Conservation (phyloP, 2,329 filamentous ascomycete species). For the Chrysosporium queenslandicum region DNA sequence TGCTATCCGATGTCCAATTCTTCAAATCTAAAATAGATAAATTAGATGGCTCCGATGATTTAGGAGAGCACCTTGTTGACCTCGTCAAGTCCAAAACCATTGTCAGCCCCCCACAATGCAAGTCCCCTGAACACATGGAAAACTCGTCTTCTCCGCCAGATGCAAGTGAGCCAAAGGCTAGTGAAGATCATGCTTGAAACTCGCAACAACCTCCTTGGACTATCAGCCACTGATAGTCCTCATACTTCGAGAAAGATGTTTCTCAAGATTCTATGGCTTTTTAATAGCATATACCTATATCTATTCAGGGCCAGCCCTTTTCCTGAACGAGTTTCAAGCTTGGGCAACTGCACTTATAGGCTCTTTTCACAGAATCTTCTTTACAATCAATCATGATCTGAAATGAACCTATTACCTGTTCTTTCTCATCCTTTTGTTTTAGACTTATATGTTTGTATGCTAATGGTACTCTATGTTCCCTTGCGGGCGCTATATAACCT, state of each 20-base stretch:
- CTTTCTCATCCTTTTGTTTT: not conserved
- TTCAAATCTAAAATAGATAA: conserved; percentile 62
- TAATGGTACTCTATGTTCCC: not conserved
- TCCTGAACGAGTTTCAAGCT: not conserved
- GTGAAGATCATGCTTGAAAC: not conserved
- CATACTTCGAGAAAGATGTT: not conserved
- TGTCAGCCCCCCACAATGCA: conserved; percentile 10
- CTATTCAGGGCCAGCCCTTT: not conserved
- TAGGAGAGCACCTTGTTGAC: conserved; percentile 58
- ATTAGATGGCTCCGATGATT: conserved; percentile 66
- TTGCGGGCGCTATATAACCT: not conserved
- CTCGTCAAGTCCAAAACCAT: conserved; percentile 33
- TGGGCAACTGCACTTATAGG: not conserved
- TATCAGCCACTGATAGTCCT: not conserved
- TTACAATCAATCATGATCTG: not conserved
- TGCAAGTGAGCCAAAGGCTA: not conserved
- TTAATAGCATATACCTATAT: conserved; percentile 1
- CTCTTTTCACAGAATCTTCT: not conserved
- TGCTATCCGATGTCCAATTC: conserved; percentile 65
- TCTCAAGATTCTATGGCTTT: not conserved
- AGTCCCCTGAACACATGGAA: not conserved
- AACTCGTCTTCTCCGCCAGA: not conserved
- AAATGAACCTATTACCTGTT: not conserved
- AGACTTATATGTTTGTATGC: not conserved
- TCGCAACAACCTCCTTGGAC: not conserved